These are phyloP conservation scores for Penicillium coffeae DNA, from an alignment of 495 filamentous ascomycete genomes.

Conservation along the genomic window DNA sequence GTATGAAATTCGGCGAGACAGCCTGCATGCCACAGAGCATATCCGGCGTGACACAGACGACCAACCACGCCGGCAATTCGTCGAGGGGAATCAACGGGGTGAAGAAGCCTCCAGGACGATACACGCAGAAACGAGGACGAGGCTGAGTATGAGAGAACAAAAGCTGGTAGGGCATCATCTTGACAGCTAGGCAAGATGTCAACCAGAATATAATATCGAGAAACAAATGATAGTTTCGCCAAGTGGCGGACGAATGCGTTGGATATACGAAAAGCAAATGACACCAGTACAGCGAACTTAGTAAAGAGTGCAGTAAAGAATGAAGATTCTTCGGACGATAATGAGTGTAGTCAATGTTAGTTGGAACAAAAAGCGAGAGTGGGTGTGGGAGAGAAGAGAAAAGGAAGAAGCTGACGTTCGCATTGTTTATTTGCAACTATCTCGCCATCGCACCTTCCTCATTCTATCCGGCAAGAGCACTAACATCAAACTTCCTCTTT, in stretches of 20 bases:
- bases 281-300: too few relatives aligned
- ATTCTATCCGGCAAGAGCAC: background rate
- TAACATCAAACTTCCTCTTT: background rate
- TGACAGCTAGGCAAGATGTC: too few relatives aligned
- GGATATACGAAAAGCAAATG: too few relatives aligned
- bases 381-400: background rate
- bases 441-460: background rate
- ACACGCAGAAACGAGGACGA: constrained; percentile 32
- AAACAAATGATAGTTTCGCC: background rate
- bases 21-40: constrained; percentile 20
- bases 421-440: background rate
- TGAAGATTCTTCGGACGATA: background rate
- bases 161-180: constrained; percentile 4
- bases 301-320: background rate
- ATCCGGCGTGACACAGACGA: constrained; percentile 22
- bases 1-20: constrained; percentile 18
- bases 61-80: constrained; percentile 37
- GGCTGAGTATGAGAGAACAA: constrained; percentile 11
- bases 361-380: background rate
- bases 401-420: background rate
- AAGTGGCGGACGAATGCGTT: background rate
- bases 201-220: background rate
- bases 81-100: constrained; percentile 35
- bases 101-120: constrained; percentile 24
- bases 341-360: background rate